These are phyloP conservation scores for Aquilaria agallochum DNA, from an alignment of 441 rosid genomes.

Conservation along the genomic window DNA sequence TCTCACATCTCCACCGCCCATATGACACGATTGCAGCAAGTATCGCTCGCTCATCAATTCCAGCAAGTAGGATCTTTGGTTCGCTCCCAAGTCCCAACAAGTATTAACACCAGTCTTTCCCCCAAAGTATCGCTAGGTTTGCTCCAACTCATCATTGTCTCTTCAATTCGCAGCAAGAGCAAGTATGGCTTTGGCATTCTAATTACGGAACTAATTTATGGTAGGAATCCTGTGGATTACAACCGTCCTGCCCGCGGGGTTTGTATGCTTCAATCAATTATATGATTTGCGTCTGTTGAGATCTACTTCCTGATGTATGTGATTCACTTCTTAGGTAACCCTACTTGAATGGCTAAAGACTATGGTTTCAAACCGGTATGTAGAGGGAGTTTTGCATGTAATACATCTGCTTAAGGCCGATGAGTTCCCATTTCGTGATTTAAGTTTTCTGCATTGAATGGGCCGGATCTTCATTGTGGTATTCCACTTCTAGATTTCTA, in stretches of 20 bases:
- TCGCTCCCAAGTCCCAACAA: no score
- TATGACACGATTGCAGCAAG: no score
- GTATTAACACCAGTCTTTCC: no score
- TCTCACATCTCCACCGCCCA: no score
- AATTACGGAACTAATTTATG: slow-evolving; percentile 82
- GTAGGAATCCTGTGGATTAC: slow-evolving; percentile 92
- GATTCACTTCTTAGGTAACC: slow-evolving; percentile 44
- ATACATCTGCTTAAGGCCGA: slow-evolving; percentile 96
- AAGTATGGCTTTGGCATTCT: slow-evolving; percentile 83
- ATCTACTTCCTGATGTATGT: neutral
- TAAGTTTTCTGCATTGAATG: slow-evolving; percentile 17
- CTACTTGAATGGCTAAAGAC: slow-evolving; percentile 87
- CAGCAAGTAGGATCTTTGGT: no score
- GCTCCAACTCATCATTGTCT: no score
- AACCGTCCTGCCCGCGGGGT: slow-evolving; percentile 80
- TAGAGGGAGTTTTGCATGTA: slow-evolving; percentile 77
- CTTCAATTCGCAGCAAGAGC: no score
- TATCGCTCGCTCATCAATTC: no score
- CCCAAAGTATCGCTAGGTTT: no score
- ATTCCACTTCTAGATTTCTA: neutral
- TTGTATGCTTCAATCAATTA: slow-evolving; percentile 2
- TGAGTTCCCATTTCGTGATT: slow-evolving; percentile 67
- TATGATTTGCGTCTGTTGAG: no score
- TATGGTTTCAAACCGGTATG: slow-evolving; percentile 67
- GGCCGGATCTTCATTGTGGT: neutral